A percentile compares a stretch with the other conserved stretches of the same genome.
Evolutionary conservation across 192 early-diverging fungal species (phyloP).

Genomic region (Coemansia sp.): DNA sequence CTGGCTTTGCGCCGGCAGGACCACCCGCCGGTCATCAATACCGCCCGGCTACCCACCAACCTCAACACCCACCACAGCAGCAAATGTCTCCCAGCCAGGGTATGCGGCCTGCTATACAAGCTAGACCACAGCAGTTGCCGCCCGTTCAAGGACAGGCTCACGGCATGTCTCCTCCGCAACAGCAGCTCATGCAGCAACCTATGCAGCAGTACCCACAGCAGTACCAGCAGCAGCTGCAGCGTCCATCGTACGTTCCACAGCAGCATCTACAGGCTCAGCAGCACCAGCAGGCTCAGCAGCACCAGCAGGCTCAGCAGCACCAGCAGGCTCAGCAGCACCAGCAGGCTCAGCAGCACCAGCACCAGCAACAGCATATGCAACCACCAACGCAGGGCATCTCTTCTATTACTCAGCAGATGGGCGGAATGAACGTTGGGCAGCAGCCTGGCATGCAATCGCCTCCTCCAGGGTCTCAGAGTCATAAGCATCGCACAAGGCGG

Average conservation of each 20-base stretch:
- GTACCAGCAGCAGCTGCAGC: conserved; percentile 9
- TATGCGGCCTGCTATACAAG: conserved; percentile 13
- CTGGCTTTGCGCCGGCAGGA: conserved; percentile 41
- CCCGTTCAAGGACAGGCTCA: background rate
- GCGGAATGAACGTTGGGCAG: conserved; percentile 36
- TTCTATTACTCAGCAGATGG: conserved; percentile 37
- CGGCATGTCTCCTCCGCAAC: background rate
- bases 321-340: conserved; percentile 19
- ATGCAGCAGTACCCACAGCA: conserved; percentile 15
- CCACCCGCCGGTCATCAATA: conserved; percentile 13
- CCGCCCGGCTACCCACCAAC: conserved; percentile 24
- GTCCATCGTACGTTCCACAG: conserved; percentile 6
- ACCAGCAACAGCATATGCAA: conserved; percentile 9
- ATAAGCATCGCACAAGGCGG: conserved; percentile 33
- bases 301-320: conserved; percentile 9
- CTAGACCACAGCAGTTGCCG: conserved; percentile 15
- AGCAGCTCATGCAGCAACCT: conserved; percentile 13
- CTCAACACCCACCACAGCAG: conserved; percentile 15
- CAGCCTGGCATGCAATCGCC: conserved; percentile 28
- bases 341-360: background rate
- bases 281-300: conserved; percentile 18
- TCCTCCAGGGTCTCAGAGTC: conserved; percentile 22
- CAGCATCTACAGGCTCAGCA: background rate
- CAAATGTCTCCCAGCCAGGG: conserved; percentile 11
- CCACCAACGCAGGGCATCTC: conserved; percentile 12